Evolutionary conservation across 2,329 filamentous ascomycete species (phyloP).

Genomic region (Fusarium dlaminii): DNA sequence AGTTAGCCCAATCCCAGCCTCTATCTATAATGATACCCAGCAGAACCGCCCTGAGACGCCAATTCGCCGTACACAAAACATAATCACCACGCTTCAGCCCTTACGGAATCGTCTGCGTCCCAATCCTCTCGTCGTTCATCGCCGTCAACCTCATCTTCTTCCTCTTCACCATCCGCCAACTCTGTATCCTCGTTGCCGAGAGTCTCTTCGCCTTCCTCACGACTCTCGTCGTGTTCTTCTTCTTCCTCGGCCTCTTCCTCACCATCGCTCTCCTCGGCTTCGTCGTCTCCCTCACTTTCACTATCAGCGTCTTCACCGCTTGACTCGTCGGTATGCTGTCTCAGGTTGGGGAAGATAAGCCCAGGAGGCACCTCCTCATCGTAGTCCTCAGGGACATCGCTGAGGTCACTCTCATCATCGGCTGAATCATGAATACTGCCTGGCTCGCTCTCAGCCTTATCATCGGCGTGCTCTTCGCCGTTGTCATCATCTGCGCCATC

Average conservation of each 20-base stretch:
- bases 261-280: conserved; percentile 31
- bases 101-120: conserved; percentile 13
- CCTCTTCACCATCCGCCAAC: conserved; percentile 22
- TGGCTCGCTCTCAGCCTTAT: conserved; percentile 45
- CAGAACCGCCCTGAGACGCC: conserved; percentile 12
- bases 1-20: background rate
- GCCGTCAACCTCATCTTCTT: conserved; percentile 14
- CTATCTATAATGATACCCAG: background rate
- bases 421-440: conserved; percentile 72
- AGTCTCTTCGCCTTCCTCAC: conserved; percentile 28
- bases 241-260: conserved; percentile 29
- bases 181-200: conserved; percentile 31
- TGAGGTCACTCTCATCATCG: conserved; percentile 76
- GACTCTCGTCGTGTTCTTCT: conserved; percentile 4
- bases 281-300: conserved; percentile 48
- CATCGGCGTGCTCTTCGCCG: conserved; percentile 51
- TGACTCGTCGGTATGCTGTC: conserved; percentile 42
- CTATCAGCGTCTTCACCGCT: conserved; percentile 50
- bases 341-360: conserved; percentile 63
- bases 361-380: conserved; percentile 65
- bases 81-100: conserved; percentile 2
- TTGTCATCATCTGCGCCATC: conserved; percentile 44
- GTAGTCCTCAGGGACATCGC: conserved; percentile 68
- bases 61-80: conserved; percentile 7
- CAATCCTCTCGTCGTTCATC: conserved; percentile 7